Percentiles rank a stretch among this genome's conserved stretches.
These are phyloP conservation scores for Gliomastix tumulicola DNA, from an alignment of 2,329 filamentous ascomycete species.

Conservation along the genomic window DNA sequence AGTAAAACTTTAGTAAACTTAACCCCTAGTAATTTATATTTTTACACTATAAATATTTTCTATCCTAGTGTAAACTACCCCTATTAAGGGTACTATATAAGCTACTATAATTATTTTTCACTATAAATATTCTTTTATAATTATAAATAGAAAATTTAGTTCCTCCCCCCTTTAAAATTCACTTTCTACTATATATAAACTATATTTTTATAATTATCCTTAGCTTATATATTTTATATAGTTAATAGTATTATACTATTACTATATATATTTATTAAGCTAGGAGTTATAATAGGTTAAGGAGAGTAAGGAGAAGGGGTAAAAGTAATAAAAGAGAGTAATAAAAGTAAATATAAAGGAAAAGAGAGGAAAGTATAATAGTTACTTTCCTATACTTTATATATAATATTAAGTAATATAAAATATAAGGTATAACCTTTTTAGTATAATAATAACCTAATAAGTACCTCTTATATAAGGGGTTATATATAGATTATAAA, in stretches of 20 bases:
- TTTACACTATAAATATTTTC: constrained; percentile 1
- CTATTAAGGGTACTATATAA: constrained; percentile 1
- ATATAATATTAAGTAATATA: not conserved
- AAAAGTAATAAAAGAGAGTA: too few relatives aligned
- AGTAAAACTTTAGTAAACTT: too few relatives aligned
- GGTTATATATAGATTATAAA: not conserved
- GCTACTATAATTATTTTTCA: too few relatives aligned
- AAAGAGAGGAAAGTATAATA: too few relatives aligned
- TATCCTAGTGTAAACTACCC: not conserved
- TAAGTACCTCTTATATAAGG: too few relatives aligned
- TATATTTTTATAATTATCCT: constrained; percentile 1
- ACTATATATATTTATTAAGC: constrained; percentile 1
- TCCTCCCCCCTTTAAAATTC: not conserved
- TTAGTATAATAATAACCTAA: too few relatives aligned
- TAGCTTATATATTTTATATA: not conserved
- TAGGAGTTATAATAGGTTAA: not conserved
- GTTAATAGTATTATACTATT: constrained; percentile 1
- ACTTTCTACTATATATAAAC: not conserved
- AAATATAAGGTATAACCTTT: too few relatives aligned
- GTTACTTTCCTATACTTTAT: too few relatives aligned
- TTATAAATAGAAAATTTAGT: not conserved
- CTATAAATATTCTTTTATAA: constrained; percentile 1
- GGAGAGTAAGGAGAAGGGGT: too few relatives aligned
- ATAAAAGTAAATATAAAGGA: not conserved
- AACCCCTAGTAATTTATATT: too few relatives aligned